Base-by-base conservation (phyloP, 495 filamentous ascomycete genomes). In the Achaetomiella virescens region DNA sequence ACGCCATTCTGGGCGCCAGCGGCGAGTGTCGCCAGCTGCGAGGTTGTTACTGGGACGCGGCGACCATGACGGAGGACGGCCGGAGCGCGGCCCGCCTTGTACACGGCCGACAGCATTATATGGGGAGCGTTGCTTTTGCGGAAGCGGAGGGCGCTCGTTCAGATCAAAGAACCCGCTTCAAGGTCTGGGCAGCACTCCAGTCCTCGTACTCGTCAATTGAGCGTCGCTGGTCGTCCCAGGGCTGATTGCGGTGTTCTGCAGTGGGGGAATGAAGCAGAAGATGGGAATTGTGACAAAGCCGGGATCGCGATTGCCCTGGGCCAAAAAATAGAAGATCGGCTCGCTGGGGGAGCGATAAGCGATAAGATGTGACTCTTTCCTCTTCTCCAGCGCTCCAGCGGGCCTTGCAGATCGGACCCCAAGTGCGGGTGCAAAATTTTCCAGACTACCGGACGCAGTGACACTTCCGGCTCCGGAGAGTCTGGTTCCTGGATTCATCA, bases 41-140 rank as follows among this genome's bases (percentile, higher is more conserved):
- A 54, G 17, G 53, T 15, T 21, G 61, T 25, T 38, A 72, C 58
- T 7, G 76, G 73, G 43, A 79, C 57, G 45, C 74, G 75, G 62
- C 72, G 73, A 59, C 71, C 70, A 66, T 76, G 72, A 56, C 75
- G 72, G 62, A 79, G 71, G 48, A 79, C 57, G 40, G 71, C 70
- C 60, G 75, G 75, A 52, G 74, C 73, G 59, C 76, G 72, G 55
- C 75, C 74, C 49, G 74, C 76, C 63, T 77, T 70, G 55, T 58
- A 64, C 61, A 73, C 61, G 58, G 68, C 65, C 64, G 70, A 69
- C 62, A 70, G 57, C 71, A 73, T 71, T 17, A 43, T 66, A 45
- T 47, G 48, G 35, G 25, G 25, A 15, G 42, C 36, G 50, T 25
- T 31, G 42, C 29, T 48, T 17, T 59, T 57, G 45, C 22, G 49